Percentiles rank a stretch among this genome's conserved stretches.
Evolutionary conservation across 768 basidiomycete genomes (phyloP).

Genomic region (Russula virescens): DNA sequence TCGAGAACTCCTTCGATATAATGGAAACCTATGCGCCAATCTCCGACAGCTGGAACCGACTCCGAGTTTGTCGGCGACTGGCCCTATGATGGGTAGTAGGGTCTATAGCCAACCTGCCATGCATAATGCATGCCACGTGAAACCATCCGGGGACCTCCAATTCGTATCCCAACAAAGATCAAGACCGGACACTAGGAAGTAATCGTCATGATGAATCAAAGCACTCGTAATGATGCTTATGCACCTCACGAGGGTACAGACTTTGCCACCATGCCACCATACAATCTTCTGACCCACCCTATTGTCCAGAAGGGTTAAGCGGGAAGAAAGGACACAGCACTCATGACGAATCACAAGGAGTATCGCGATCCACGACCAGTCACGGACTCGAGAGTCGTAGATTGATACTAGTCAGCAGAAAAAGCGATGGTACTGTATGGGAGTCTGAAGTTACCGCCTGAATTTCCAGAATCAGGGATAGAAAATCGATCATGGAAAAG

Average conservation of each 20-base stretch:
- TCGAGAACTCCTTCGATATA: conserved; percentile 49
- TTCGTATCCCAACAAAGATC: neutral
- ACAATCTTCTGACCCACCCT: too few species aligned
- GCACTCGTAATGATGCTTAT: neutral
- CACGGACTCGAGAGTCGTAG: conserved; percentile 31
- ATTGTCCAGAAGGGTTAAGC: too few species aligned
- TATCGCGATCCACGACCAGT: conserved; percentile 49
- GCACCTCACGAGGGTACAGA: neutral
- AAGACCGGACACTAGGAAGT: neutral
- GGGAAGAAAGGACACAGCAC: too few species aligned
- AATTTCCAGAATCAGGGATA: neutral
- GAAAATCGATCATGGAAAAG: conserved; percentile 5
- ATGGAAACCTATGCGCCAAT: conserved; percentile 33
- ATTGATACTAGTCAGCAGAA: neutral
- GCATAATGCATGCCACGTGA: too few species aligned
- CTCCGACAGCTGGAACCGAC: conserved; percentile 35
- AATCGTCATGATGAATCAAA: neutral
- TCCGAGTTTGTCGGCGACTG: conserved; percentile 48
- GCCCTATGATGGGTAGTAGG: conserved; percentile 17
- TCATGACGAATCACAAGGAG: conserved; percentile 25
- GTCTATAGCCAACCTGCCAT: neutral
- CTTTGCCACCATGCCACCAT: neutral
- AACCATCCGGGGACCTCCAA: too few species aligned
- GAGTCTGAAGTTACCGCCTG: too few species aligned
- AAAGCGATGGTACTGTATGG: neutral